Conservation (phyloP, 345 rosid genomes). For the Citrus maxima region DNA sequence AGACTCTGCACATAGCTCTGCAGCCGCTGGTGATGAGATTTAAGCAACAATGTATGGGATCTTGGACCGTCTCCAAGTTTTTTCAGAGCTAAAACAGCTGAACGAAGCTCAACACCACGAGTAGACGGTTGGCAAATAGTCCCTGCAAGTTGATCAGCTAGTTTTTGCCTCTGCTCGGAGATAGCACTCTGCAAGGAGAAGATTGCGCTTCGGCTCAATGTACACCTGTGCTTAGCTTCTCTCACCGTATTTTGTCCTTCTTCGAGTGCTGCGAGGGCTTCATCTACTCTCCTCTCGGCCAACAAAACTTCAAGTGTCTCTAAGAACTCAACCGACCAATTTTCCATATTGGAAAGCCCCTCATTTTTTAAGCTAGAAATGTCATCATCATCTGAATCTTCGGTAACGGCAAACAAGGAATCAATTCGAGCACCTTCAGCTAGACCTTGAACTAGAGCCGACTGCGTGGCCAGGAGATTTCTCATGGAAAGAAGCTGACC, state of each 20-base stretch:
- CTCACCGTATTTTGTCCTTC: conserved; percentile 56
- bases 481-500: conserved; percentile 88
- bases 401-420: conserved; percentile 45
- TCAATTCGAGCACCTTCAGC: conserved; percentile 59
- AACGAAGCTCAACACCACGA: conserved; percentile 64
- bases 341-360: conserved; percentile 50
- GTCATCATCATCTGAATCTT: conserved; percentile 50
- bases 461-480: conserved; percentile 77
- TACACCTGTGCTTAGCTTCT: conserved; percentile 39
- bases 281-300: conserved; percentile 81
- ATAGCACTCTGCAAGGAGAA: conserved; percentile 44
- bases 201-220: conserved; percentile 40
- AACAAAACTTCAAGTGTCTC: conserved; percentile 77
- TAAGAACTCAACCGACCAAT: conserved; percentile 54
- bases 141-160: conserved; percentile 76
- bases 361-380: conserved; percentile 28
- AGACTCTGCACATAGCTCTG: conserved; percentile 52
- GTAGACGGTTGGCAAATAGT: conserved; percentile 63
- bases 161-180: conserved; percentile 55
- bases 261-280: conserved; percentile 70
- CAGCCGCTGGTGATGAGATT: conserved; percentile 59
- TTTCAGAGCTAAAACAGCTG: conserved; percentile 64
- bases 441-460: conserved; percentile 75
- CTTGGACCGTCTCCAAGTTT: conserved; percentile 78
- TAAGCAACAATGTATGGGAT: conserved; percentile 71